phyloP scores from a whole-genome alignment of 352 stramenopile genomes.

The Globisporangium paroecandrum region DNA sequence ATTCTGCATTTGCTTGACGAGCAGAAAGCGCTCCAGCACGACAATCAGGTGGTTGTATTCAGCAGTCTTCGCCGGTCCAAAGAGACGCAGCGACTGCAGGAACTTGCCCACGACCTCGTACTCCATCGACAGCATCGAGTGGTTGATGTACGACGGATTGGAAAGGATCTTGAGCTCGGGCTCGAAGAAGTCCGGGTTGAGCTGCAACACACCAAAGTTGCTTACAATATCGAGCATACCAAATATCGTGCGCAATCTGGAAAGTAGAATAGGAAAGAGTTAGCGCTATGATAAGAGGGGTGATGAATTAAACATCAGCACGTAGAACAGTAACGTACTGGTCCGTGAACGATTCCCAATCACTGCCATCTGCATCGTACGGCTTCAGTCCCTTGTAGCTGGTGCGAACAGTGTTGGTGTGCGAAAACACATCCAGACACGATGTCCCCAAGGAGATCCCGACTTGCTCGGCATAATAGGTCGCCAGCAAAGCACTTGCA shows the following conservation, averaged over 20 bases:
- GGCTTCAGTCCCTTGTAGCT: constrained; percentile 74
- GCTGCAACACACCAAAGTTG: constrained; percentile 70
- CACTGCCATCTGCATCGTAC: constrained; percentile 55
- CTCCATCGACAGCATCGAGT: constrained; percentile 65
- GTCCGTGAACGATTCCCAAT: constrained; percentile 63
- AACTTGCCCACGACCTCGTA: constrained; percentile 74
- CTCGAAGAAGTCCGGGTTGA: constrained; percentile 64
- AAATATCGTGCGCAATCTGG: constrained; percentile 73
- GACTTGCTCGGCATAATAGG: constrained; percentile 79
- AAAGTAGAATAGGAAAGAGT: no score
- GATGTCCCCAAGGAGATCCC: constrained; percentile 66
- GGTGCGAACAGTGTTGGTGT: constrained; percentile 58
- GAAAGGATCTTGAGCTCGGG: constrained; percentile 74
- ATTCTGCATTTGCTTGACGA: constrained; percentile 64
- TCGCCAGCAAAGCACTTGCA: constrained; percentile 60
- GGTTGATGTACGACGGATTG: constrained; percentile 66
- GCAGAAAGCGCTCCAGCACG: constrained; percentile 59
- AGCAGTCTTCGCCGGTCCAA: constrained; percentile 37
- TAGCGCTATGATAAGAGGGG: no score
- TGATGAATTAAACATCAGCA: background rate
- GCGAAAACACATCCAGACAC: constrained; percentile 67
- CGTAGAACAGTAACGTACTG: constrained; percentile 33
- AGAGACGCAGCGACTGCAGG: constrained; percentile 78
- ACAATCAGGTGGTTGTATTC: constrained; percentile 45
- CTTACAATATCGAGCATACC: constrained; percentile 73